Base-by-base conservation (phyloP, 306 rosid species). In the Prinsepia uniflora region DNA sequence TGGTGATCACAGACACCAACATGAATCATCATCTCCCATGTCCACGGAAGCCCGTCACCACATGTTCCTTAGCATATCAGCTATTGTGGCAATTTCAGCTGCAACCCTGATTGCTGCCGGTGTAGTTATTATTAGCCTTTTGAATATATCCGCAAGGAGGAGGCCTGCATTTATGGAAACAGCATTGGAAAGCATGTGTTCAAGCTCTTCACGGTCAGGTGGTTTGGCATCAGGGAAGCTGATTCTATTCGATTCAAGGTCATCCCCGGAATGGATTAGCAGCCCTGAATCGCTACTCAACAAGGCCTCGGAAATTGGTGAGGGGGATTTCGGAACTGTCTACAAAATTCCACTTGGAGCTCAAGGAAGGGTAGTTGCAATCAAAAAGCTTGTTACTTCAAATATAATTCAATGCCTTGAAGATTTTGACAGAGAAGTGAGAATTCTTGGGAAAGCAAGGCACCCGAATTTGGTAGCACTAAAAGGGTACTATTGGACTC, bases 121-220 rank as follows among this genome's bases (percentile, higher is more conserved):
- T 50, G 96, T 94, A 10, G 72, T 90, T 70, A 83, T 92, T 47
- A 73, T 94, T 49, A 83, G 83, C 74, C 80, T 94, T 48, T 84
- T 90, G 15, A 94, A 89, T 74, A 81, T 80, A 62, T 89, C 97
- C 6, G 86, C 92, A 13, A 75, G 94, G 69, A 87, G 89, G 83
- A 84, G 86, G 75, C 84, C 85, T 44, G 49, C 86, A 9, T 90
- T 86, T 81, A 82, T 90, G 30, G 96, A 94, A 19, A 86, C 81
- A 72, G 92, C 88, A 57, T 77, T 94, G 86, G 98, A 94, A 73
- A 94, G 96, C 81, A 86, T 86, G 87, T 94, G 92, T 72, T 89
- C 98, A 0, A 85, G 88, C 74, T 90, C 98, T 73, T 83, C 95
- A 0, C 75, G 85, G 48, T 94, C 98, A 0, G 84, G 92, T 63